These are phyloP conservation scores for Epichloe glyceriae DNA, from an alignment of 2,329 filamentous ascomycete genomes.

Conservation along the genomic window DNA sequence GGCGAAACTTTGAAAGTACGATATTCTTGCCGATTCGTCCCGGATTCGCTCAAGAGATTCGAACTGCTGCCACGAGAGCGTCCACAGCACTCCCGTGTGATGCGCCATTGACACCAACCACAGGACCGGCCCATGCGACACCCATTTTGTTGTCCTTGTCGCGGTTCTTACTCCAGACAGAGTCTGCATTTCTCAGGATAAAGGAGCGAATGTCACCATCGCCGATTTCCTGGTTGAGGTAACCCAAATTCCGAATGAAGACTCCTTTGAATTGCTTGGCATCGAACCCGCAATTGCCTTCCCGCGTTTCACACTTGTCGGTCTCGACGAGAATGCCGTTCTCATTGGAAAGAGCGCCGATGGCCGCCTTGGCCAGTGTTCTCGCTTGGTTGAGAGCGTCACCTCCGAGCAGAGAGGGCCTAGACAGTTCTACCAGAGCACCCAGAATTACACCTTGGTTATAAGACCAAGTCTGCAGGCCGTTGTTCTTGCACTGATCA, in stretches of 20 bases:
- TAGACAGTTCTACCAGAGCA: slow-evolving; percentile 37
- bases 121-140: slow-evolving; percentile 52
- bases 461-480: slow-evolving; percentile 39
- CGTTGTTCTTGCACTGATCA: slow-evolving; percentile 36
- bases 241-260: slow-evolving; percentile 50
- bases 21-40: background rate
- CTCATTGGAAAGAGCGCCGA: slow-evolving; percentile 28
- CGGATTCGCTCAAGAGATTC: slow-evolving; percentile 16
- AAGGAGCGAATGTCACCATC: slow-evolving; percentile 37
- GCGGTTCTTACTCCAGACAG: slow-evolving; percentile 50
- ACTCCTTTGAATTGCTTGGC: slow-evolving; percentile 60
- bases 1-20: too few species aligned
- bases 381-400: slow-evolving; percentile 28
- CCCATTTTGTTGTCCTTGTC: slow-evolving; percentile 39
- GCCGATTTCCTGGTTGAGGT: slow-evolving; percentile 38
- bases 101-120: slow-evolving; percentile 35
- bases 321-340: slow-evolving; percentile 32
- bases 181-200: slow-evolving; percentile 48
- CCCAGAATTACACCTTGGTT: slow-evolving; percentile 47
- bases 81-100: slow-evolving; percentile 56
- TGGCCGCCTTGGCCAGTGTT: slow-evolving; percentile 40
- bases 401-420: slow-evolving; percentile 25
- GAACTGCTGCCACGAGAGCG: slow-evolving; percentile 48
- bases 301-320: slow-evolving; percentile 21
- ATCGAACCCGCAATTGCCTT: slow-evolving; percentile 29